Evolutionary conservation across 164 flowering plant genomes (phyloP), one percentile per base, ranked within the genome.

Genomic region (Vitis cinerea): DNA sequence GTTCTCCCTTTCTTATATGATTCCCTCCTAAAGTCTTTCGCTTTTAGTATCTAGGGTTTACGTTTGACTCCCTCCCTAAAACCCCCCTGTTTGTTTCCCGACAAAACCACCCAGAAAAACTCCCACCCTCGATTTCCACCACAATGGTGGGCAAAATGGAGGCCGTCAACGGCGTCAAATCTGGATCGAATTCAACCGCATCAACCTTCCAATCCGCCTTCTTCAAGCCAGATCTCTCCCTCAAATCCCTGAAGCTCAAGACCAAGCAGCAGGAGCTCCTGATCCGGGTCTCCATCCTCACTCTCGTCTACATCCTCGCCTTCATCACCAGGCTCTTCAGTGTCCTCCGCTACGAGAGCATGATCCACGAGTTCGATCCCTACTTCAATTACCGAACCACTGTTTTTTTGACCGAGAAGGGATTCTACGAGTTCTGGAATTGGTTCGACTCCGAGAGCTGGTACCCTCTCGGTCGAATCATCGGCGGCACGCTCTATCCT

Each of bases 331-430:
- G 99, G 3, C 79, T 95, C 56, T 95, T 95, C 77, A 87, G 92
- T 64, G 97, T 95, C 19, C 90, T 95, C 23, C 89, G 97, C 1
- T 93, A 95, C 61, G 99, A 93, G 86, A 82, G 88, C 67, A 95
- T 95, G 99, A 95, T 95, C 89, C 99, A 93, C 65, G 99, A 95
- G 65, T 95, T 93, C 72, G 99, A 95, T 64, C 99, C 99, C 1
- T 95, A 93, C 69, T 95, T 95, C 90, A 95, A 95, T 68, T 95
- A 95, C 75, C 75, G 99, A 12, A 90, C 97, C 12, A 95, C 99
- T 3, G 71, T 91, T 19, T 95, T 50, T 71, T 73, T 95, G 37
- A 91, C 97, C 15, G 74, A 88, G 64, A 87, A 93, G 11, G 99
- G 98, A 0, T 95, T 95, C 72, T 90, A 87, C 70, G 98, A 93